Evolutionary conservation across 1,284 basidiomycete genomes (phyloP), one percentile per base, ranked within the genome.

Genomic region (Phenoliferia sp.): DNA sequence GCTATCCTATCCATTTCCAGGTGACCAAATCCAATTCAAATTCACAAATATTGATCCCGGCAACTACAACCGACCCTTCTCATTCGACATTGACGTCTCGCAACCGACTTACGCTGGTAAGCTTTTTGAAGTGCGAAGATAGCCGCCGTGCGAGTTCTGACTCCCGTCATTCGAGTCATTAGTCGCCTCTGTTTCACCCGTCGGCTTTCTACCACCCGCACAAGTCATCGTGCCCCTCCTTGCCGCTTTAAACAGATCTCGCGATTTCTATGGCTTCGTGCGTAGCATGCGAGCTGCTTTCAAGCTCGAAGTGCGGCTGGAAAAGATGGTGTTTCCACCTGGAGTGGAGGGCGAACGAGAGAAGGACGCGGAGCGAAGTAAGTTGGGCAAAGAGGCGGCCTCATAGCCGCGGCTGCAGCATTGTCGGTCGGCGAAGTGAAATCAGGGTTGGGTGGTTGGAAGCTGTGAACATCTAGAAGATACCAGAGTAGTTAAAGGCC

Each of bases 21-120:
- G 64, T 32, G 74, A 76, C 36, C 44, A 70, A 22, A 71, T 77
- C 22, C 65, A 70, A 26, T 78, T 78, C 66, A 69, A 63, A n/a
- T 77, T 77, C 61, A 61, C 62, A 10, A 63, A 70, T 33, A 44
- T 78, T 33, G 74, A 76, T 32, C 69, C 71, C 0, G 62, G 71
- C 0, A 68, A 70, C 33, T 74, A 73, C 59, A 63, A 66, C 4
- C 73, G 75, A 1, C 55, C 70, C 16, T 76, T 77, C 48, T 69
- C 69, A 5, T 69, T 78, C 64, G 73, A 75, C 29, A 50, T 78
- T 33, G 74, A 76, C 63, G 73, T 72, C 3, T 73, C 71, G 9
- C 52, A 63, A 12, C 59, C 63, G 12, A 36, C 55, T 7, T 77
- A 77, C 59, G 44, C 63, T 4, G 15, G 72, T 63, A 32, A 44